Conservation (phyloP, 176 grass and related monocot species). For the bread wheat (Triticum aestivum) region DNA sequence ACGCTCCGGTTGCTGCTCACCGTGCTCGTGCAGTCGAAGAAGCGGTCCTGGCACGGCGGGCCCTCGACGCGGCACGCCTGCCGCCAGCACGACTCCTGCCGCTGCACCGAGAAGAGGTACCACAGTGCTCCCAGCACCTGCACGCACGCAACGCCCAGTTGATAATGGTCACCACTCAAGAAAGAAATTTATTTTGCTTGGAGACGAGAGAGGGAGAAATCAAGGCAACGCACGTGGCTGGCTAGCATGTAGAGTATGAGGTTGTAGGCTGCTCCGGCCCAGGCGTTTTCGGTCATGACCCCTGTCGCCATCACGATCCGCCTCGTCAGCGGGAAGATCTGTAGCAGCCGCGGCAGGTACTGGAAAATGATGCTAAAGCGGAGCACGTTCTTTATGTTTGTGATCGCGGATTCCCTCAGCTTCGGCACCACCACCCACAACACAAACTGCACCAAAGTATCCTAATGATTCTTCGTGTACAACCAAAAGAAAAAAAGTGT, state of each 20-base stretch:
- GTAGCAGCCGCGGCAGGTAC: slow-evolving; percentile 84
- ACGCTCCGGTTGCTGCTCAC: slow-evolving; percentile 18
- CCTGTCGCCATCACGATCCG: slow-evolving; percentile 80
- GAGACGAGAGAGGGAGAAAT: not conserved
- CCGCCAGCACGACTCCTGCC: slow-evolving; percentile 77
- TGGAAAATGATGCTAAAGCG: slow-evolving; percentile 80
- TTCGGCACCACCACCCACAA: slow-evolving; percentile 70
- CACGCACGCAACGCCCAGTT: not conserved
- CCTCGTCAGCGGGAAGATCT: slow-evolving; percentile 80
- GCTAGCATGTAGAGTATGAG: slow-evolving; percentile 98
- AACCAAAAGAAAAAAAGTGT: too few relatives aligned
- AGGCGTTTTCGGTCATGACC: slow-evolving; percentile 85
- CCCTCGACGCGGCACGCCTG: slow-evolving; percentile 52
- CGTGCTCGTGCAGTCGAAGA: slow-evolving; percentile 60
- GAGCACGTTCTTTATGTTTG: slow-evolving; percentile 61
- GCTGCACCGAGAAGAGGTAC: slow-evolving; percentile 88
- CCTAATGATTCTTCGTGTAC: too few relatives aligned
- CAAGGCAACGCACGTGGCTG: slow-evolving; percentile 59
- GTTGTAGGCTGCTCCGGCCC: slow-evolving; percentile 96
- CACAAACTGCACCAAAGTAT: slow-evolving; percentile 50
- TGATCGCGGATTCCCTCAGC: slow-evolving; percentile 45
- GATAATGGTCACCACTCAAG: too few relatives aligned
- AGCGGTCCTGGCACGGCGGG: slow-evolving; percentile 50
- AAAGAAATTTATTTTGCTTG: not conserved
- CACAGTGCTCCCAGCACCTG: slow-evolving; percentile 85